Evolutionary conservation across 2,329 filamentous ascomycete species (phyloP), one percentile per base, ranked within the genome.

Genomic region (Emergomyces africanus): DNA sequence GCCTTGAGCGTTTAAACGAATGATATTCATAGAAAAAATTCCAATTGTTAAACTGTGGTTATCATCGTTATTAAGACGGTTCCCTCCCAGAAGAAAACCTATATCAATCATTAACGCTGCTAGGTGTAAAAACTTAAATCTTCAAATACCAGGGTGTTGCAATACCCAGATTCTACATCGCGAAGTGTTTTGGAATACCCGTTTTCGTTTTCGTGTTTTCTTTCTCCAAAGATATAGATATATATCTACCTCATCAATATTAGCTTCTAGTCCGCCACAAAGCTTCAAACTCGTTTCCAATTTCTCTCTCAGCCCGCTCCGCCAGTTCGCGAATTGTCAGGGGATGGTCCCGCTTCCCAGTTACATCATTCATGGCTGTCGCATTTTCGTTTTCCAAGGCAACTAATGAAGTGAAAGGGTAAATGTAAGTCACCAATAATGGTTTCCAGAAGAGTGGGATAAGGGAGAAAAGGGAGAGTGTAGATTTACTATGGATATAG

Each of bases 401-500:
- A 9, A 25, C 35, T 55, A 20, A 57, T 12, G 14, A 51, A 20
- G 6, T 37, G 18, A 53, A 6, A 4, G 12, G 18, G n/a, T 15
- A 53, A 53, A 35, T 28, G 12, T 48, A 48, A 28, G 48, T 33
- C n/a, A 33, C 10, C 3, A 54, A 39, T 39, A 5, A 14, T 4
- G 10, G 48, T 12, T n/a, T n/a, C 33, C n/a, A 49, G 46, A 49
- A 49, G 23, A 51, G 12, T 12, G 23, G 28, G 51, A 23, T 5
- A 54, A 6, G 3, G 1, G 35, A 28, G 25, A 18, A 54, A 28
- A n/a, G 35, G 20, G 14, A 3, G 20, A 39, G 15, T 41, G 5
- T 23, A 54, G 15, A 71, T 79, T 73, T 66, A 83, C 81, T 75
- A 63, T 85, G 83, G 4, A 83, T 60, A 54, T 71, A 82, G 0